Base-by-base conservation (phyloP, 1,139 yeast species). In the Yamadazyma oceani region DNA sequence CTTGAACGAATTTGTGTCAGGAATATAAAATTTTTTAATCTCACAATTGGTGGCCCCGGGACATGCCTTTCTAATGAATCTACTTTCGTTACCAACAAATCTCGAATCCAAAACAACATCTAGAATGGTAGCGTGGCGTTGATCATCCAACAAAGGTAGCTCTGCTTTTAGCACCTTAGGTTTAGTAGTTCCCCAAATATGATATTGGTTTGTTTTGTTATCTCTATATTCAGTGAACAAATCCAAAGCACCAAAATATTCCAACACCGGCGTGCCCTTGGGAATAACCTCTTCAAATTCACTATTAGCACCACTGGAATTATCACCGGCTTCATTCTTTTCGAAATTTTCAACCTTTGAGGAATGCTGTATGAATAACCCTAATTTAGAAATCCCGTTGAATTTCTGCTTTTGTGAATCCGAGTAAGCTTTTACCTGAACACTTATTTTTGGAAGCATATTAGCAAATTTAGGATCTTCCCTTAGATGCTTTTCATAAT, bases 131-230 rank as follows among this genome's bases (percentile, higher is more conserved):
- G 6, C 31, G 4, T 27, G 31, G 2, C 32, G 36, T 4, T 35
- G 22, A 2, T 41, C 35, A 14, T 37, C 39, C 5, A 39, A 16
- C 53, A 43, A 54, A 51, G 15, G 80, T 68, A 58, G 74, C 66
- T 52, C 75, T 62, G 50, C 46, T 37, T 59, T 64, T 27, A 82
- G 59, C 1, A 87, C 95, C 39, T 80, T 80, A 2, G 94, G 92
- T 53, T 89, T 89, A 10, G 95, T 82, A 13, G 88, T 80, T 0
- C 96, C 96, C 76, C 89, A 79, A n/a, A 75, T 59, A 43, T 80
- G 62, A 57, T 88, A 90, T 54, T 88, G 95, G 57, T 90, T 92
- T 37, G 80, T 67, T 8, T 78, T 70, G 49, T 87, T 86, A 6
- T 61, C 55, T 24, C 77, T 71, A 55, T 89, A 90, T 48, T 75